phyloP scores from a whole-genome alignment of 805 yeast genomes.

The Cephaloascus fragrans region DNA sequence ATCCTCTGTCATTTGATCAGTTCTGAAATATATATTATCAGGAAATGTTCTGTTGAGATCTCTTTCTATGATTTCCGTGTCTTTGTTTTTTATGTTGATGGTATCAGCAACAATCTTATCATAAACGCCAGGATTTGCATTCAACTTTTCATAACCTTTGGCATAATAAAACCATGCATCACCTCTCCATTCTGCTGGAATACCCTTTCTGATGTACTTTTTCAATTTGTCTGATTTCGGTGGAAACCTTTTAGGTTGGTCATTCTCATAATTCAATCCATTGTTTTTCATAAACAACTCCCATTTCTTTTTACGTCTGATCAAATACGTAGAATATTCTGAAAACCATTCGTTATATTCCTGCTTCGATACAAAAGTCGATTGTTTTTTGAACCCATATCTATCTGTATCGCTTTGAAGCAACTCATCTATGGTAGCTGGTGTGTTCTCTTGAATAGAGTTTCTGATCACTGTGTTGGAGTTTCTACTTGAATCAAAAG shows the following conservation, averaged over 20 bases:
- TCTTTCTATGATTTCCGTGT: constrained; percentile 88
- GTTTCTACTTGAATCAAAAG: neutral
- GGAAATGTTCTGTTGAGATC: constrained; percentile 94
- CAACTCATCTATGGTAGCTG: neutral
- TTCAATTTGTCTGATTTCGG: constrained; percentile 70
- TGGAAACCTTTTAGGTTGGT: constrained; percentile 57
- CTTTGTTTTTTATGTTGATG: constrained; percentile 44
- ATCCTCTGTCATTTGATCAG: constrained; percentile 9
- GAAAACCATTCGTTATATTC: constrained; percentile 72
- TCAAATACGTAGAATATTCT: constrained; percentile 52
- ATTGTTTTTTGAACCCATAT: constrained; percentile 78
- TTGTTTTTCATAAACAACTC: constrained; percentile 48
- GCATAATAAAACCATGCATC: constrained; percentile 95
- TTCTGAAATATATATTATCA: constrained; percentile 75
- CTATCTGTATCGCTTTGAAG: constrained; percentile 38
- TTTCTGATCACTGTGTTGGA: neutral
- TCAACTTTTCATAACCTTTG: constrained; percentile 66
- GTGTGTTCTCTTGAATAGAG: neutral
- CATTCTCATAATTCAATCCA: constrained; percentile 46
- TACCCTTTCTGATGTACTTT: constrained; percentile 79
- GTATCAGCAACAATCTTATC: constrained; percentile 58
- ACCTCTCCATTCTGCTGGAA: constrained; percentile 97
- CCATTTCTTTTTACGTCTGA: constrained; percentile 75
- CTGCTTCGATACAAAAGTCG: constrained; percentile 37
- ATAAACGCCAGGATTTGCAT: constrained; percentile 66